These are phyloP conservation scores for Periconia macrospinosa DNA, from an alignment of 2,329 filamentous ascomycete genomes.

Conservation along the genomic window DNA sequence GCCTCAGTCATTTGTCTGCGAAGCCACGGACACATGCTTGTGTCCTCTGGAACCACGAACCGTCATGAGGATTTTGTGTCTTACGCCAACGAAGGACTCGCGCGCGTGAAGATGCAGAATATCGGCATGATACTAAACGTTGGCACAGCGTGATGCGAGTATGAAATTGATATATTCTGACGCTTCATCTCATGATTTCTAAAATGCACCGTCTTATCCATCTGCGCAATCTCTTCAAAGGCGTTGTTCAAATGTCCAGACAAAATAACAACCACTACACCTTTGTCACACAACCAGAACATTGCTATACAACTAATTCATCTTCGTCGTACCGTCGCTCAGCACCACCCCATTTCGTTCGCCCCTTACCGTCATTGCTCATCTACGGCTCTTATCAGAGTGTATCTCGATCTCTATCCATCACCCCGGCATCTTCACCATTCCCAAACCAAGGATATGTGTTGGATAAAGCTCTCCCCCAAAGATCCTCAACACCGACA, in stretches of 20 bases:
- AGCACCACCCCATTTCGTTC: slow-evolving; percentile 23
- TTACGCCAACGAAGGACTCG: not conserved
- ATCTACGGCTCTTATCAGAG: slow-evolving; percentile 12
- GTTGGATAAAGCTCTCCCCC: slow-evolving; percentile 37
- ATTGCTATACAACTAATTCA: slow-evolving; percentile 23
- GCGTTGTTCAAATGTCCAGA: slow-evolving; percentile 22
- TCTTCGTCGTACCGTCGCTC: slow-evolving; percentile 23
- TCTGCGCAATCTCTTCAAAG: slow-evolving; percentile 4
- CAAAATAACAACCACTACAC: slow-evolving; percentile 14
- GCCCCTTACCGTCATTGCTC: slow-evolving; percentile 21
- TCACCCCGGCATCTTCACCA: not conserved
- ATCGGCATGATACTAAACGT: slow-evolving; percentile 2
- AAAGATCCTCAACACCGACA: slow-evolving; percentile 14
- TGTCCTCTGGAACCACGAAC: slow-evolving; percentile 24
- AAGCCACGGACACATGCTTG: slow-evolving; percentile 31
- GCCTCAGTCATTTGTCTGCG: slow-evolving; percentile 28
- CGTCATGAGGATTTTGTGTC: slow-evolving; percentile 25
- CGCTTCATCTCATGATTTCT: not conserved
- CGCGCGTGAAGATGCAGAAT: slow-evolving; percentile 6
- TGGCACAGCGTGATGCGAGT: slow-evolving; percentile 3
- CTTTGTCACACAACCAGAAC: slow-evolving; percentile 15
- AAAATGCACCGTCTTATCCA: not conserved
- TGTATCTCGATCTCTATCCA: slow-evolving; percentile 6
- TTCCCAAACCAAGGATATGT: slow-evolving; percentile 19
- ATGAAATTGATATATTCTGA: slow-evolving; percentile 1